phyloP scores from a whole-genome alignment of 2,329 filamentous ascomycete genomes.

The Aurifilum marmelostoma region DNA sequence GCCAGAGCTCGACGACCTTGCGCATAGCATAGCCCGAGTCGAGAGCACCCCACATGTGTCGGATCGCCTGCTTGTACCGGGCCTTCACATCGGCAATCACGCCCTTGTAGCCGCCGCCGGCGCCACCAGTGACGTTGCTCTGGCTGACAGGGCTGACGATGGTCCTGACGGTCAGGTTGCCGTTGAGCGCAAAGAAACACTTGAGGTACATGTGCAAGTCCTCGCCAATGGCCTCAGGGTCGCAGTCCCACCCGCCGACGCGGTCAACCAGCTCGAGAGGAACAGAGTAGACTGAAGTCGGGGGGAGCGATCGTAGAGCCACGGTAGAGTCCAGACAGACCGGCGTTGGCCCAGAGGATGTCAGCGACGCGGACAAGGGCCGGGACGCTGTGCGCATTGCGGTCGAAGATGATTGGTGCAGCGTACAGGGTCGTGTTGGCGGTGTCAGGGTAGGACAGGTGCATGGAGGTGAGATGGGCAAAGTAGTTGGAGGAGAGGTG shows the following conservation, averaged over 20 bases:
- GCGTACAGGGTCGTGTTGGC: conserved; percentile 67
- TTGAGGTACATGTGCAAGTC: conserved; percentile 80
- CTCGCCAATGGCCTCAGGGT: conserved; percentile 72
- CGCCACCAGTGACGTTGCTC: conserved; percentile 68
- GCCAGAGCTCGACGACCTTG: conserved; percentile 60
- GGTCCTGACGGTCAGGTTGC: conserved; percentile 66
- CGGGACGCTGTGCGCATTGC: conserved; percentile 70
- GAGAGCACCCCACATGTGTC: conserved; percentile 77
- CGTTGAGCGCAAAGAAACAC: conserved; percentile 75
- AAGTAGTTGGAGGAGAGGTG: conserved; percentile 73
- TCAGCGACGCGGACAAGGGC: conserved; percentile 72
- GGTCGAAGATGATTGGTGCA: conserved; percentile 73
- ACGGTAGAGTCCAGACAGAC: conserved; percentile 69
- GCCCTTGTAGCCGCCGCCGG: conserved; percentile 57
- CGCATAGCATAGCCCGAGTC: conserved; percentile 69
- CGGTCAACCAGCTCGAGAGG: conserved; percentile 68
- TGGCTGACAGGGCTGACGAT: conserved; percentile 73
- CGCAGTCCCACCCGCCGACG: conserved; percentile 74
- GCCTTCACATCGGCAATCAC: conserved; percentile 62
- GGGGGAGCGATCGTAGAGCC: conserved; percentile 68
- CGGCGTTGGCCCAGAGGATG: conserved; percentile 72
- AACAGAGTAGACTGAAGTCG: conserved; percentile 74
- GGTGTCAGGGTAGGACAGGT: conserved; percentile 61
- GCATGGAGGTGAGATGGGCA: conserved; percentile 64
- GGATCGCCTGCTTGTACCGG: conserved; percentile 71